These are phyloP conservation scores for Cinnamomum micranthum DNA, from an alignment of 164 flowering plant species.

Conservation along the genomic window DNA sequence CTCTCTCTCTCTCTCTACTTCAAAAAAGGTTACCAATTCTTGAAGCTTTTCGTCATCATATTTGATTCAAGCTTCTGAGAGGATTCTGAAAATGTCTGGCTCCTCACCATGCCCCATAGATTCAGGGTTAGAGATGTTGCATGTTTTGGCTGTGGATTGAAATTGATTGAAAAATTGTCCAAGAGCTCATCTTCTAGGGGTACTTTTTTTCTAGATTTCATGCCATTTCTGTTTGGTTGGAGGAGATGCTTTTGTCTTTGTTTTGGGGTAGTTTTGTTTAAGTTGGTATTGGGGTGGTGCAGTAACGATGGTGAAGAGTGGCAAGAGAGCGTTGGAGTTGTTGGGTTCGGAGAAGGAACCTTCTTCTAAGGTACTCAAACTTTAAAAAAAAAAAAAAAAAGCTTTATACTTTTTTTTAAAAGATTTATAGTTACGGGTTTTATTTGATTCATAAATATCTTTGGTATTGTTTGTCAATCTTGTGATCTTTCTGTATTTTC, in stretches of 20 bases:
- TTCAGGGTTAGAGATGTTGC: constrained; percentile 10
- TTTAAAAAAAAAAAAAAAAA: too few species aligned
- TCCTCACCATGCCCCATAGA: neutral
- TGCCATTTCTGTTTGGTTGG: too few species aligned
- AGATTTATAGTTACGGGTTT: too few species aligned
- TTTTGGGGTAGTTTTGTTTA: too few species aligned
- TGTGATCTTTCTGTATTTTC: neutral
- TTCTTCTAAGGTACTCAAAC: constrained; percentile 8
- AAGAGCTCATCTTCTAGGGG: constrained; percentile 23
- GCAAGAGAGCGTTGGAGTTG: constrained; percentile 22
- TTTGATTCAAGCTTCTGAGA: neutral
- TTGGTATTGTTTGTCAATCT: neutral
- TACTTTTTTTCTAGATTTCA: too few species aligned
- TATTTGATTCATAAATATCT: too few species aligned
- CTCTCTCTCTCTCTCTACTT: neutral
- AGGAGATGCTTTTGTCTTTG: too few species aligned
- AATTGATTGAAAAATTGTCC: constrained; percentile 18
- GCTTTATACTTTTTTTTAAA: too few species aligned
- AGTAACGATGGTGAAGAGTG: constrained; percentile 28
- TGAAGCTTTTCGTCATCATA: neutral
- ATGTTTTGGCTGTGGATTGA: constrained; percentile 26
- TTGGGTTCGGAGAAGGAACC: constrained; percentile 15
- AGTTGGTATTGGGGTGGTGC: neutral
- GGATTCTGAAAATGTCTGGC: neutral
- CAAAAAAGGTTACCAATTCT: neutral